These are phyloP conservation scores for Apiotrichum gracile DNA, from an alignment of 1,284 basidiomycete genomes.

Conservation along the genomic window DNA sequence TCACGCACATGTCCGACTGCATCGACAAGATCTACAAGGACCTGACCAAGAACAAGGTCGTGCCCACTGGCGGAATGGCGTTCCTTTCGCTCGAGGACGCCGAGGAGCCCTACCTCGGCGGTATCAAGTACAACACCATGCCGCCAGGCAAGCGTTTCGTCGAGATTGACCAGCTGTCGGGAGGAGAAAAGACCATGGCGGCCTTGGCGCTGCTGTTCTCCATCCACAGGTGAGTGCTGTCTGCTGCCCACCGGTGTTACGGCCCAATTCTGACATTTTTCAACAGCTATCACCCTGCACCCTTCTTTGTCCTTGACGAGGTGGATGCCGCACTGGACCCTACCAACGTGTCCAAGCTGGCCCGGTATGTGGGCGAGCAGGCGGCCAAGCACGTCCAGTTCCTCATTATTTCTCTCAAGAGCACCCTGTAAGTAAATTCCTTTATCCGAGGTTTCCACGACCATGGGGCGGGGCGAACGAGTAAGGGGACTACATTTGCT, in stretches of 20 bases:
- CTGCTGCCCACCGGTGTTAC: background rate
- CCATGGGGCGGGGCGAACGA: background rate
- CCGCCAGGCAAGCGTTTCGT: conserved; percentile 98
- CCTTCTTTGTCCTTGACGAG: conserved; percentile 98
- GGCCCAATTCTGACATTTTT: conserved; percentile 8
- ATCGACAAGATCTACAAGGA: conserved; percentile 98
- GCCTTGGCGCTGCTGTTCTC: conserved; percentile 92
- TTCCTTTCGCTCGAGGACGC: conserved; percentile 93
- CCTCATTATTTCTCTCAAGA: conserved; percentile 87
- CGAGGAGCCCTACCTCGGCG: conserved; percentile 94
- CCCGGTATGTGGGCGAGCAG: conserved; percentile 78
- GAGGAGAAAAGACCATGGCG: conserved; percentile 97
- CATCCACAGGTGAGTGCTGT: conserved; percentile 69
- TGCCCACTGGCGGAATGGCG: conserved; percentile 84
- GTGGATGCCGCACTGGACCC: conserved; percentile 96
- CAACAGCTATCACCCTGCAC: conserved; percentile 93
- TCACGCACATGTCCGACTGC: conserved; percentile 86
- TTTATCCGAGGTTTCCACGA: background rate
- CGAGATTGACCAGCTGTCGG: conserved; percentile 97
- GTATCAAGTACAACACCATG: conserved; percentile 98
- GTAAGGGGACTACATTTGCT: too few relatives aligned
- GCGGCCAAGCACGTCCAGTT: conserved; percentile 72
- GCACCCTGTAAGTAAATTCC: conserved; percentile 40
- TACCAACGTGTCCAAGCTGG: conserved; percentile 88
- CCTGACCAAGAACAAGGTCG: conserved; percentile 85